These are phyloP conservation scores for Chamaecyparis obtusa DNA, from an alignment of 75 land plant genomes.

Conservation along the genomic window DNA sequence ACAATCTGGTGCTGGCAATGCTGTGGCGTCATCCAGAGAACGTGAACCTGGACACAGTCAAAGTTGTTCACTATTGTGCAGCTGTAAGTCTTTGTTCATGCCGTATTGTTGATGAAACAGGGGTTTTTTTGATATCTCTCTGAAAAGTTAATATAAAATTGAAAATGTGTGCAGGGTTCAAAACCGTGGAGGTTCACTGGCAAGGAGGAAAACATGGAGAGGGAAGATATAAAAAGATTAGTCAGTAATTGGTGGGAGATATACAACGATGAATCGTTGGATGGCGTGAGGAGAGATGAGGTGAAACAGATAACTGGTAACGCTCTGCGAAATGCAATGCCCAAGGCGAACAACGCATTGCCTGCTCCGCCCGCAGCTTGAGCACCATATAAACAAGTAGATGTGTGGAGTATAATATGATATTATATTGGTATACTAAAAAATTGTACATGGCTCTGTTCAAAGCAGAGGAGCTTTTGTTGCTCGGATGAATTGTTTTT, in stretches of 20 bases:
- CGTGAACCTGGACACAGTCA: slow-evolving; percentile 40
- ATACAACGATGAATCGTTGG: slow-evolving; percentile 47
- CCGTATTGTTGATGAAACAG: not conserved
- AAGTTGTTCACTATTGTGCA: slow-evolving; percentile 63
- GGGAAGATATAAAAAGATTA: slow-evolving; percentile 57
- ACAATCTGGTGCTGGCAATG: slow-evolving; percentile 58
- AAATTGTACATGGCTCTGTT: no score
- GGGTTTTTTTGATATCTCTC: not conserved
- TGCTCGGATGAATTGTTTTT: no score
- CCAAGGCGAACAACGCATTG: not conserved
- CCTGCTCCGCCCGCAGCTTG: slow-evolving; percentile 11
- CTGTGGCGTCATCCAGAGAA: slow-evolving; percentile 63
- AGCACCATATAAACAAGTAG: not conserved
- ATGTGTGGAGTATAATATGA: no score
- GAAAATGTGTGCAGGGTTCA: slow-evolving; percentile 40
- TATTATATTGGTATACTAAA: no score
- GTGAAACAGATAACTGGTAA: not conserved
- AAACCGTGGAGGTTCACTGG: slow-evolving; percentile 75
- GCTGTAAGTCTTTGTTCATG: slow-evolving; percentile 25
- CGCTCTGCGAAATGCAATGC: not conserved
- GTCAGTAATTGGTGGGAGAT: slow-evolving; percentile 65
- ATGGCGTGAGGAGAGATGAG: not conserved
- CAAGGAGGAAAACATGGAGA: slow-evolving; percentile 63
- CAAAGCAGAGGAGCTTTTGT: no score
- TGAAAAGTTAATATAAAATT: not conserved